Base-by-base conservation (phyloP, 352 stramenopile species). In the Phytophthora lateralis region DNA sequence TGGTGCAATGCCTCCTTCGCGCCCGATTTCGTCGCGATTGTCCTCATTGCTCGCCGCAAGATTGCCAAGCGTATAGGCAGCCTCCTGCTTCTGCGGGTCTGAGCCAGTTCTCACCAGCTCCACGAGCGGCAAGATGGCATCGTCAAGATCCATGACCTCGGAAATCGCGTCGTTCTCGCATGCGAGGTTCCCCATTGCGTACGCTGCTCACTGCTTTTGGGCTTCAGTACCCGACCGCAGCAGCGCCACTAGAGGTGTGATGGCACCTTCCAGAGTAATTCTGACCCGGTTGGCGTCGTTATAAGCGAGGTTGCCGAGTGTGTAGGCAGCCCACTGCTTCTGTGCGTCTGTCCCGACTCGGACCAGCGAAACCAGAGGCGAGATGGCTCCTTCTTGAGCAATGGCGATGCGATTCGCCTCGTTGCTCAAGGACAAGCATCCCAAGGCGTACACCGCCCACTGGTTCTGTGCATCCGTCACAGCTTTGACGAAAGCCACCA, bases 381-480 rank as follows among this genome's bases (percentile, higher is more conserved):
- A 5, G 27, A 67, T 62, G 0, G 50, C 49, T 17, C 60, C 60
- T 55, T 65, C 55, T 54, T 63, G 57, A 10, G 50, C 60, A 15
- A 74, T 66, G 10, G 54, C 34, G 7, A 61, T 17, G 11, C 53
- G 60, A 30, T 64, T 63, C 8, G 43, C 50, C 29, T 70, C 60
- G n/a, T 63, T 66, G 21, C 50, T 56, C n/a, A 67, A 15, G 2
- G 27, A 56, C 9, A 70, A 39, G 11, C 32, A 37, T 6, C 50
- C 63, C 5, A 74, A 6, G 0, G 66, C 60, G 10, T 63, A 62
- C 4, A 66, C 49, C 0, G 60, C 66, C 45, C 63, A 55, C n/a
- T 74, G 55, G 34, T 59, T 74, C 14, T 74, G 60, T 3, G 30
- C 50, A n/a, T 71, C 52, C 7, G 50, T 70, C 6, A 55, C 61